These are phyloP conservation scores for Thielaviopsis punctulata DNA, from an alignment of 2,329 filamentous ascomycete species.

Conservation along the genomic window DNA sequence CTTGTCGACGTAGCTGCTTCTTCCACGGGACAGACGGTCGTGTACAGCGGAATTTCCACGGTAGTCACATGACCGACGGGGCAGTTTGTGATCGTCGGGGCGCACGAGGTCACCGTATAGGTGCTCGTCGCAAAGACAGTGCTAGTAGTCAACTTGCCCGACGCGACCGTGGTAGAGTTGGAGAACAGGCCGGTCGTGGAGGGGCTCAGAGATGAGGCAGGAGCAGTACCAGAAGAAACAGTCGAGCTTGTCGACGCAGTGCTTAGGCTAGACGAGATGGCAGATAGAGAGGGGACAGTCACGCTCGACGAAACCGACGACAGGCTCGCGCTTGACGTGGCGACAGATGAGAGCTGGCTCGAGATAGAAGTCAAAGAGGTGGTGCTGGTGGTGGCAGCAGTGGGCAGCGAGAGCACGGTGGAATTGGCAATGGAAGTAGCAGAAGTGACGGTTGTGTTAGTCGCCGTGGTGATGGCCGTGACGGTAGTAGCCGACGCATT, in stretches of 20 bases:
- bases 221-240: background rate
- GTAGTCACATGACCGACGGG: constrained; percentile 18
- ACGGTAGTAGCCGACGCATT: constrained; percentile 6
- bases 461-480: background rate
- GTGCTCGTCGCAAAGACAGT: constrained; percentile 17
- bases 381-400: constrained; percentile 1
- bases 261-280: background rate
- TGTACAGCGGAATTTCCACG: constrained; percentile 16
- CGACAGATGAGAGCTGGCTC: background rate
- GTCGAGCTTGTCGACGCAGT: background rate
- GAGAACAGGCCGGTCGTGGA: constrained; percentile 10
- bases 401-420: constrained; percentile 4
- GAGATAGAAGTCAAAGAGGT: background rate
- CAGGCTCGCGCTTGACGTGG: background rate
- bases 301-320: background rate
- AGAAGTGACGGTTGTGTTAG: background rate
- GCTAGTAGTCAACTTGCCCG: constrained; percentile 15
- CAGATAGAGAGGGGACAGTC: background rate
- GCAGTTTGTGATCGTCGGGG: constrained; percentile 17
- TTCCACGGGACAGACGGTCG: constrained; percentile 26
- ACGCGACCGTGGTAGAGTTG: constrained; percentile 4
- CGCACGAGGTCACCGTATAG: constrained; percentile 20
- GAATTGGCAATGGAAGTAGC: background rate
- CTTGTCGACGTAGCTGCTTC: background rate
- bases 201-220: background rate